phyloP scores from a whole-genome alignment of 1,284 basidiomycete species.

The Apiotrichum brassicae region DNA sequence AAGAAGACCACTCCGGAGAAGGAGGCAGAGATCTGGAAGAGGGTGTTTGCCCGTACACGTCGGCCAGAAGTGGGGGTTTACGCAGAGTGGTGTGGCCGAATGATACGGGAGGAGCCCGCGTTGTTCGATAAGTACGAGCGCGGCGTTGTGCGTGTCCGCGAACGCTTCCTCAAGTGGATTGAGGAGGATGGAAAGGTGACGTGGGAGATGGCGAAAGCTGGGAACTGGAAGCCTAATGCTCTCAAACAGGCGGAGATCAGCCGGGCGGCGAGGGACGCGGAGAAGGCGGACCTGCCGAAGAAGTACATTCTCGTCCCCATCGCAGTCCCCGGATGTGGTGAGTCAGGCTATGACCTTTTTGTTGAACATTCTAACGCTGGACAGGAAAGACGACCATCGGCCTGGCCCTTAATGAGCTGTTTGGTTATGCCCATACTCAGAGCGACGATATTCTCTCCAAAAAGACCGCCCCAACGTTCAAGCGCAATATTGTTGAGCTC shows the following conservation, averaged over 20 bases:
- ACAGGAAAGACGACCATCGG: slow-evolving; percentile 82
- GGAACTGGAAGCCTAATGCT: slow-evolving; percentile 28
- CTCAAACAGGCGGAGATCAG: slow-evolving; percentile 13
- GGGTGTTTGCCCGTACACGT: slow-evolving; percentile 33
- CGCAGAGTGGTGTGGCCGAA: slow-evolving; percentile 48
- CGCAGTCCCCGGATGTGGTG: slow-evolving; percentile 86
- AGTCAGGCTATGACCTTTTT: neutral
- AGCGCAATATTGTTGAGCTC: slow-evolving; percentile 64
- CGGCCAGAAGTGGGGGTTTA: slow-evolving; percentile 48
- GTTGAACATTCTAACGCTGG: neutral
- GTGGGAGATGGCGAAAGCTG: slow-evolving; percentile 48
- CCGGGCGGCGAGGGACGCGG: slow-evolving; percentile 16
- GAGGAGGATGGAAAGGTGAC: slow-evolving; percentile 52
- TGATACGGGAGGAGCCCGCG: slow-evolving; percentile 59
- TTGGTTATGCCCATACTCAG: slow-evolving; percentile 80
- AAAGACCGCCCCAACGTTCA: slow-evolving; percentile 68
- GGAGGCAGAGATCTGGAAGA: slow-evolving; percentile 34
- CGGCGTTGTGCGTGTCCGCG: slow-evolving; percentile 73
- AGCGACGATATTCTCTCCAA: slow-evolving; percentile 82
- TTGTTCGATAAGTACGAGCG: slow-evolving; percentile 63
- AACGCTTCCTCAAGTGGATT: slow-evolving; percentile 69
- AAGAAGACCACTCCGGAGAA: slow-evolving; percentile 8
- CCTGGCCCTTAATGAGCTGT: slow-evolving; percentile 70
- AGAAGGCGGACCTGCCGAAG: slow-evolving; percentile 44
- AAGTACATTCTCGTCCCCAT: slow-evolving; percentile 84